These are phyloP conservation scores for Citrus australasica DNA, from an alignment of 345 rosid genomes.

Conservation along the genomic window DNA sequence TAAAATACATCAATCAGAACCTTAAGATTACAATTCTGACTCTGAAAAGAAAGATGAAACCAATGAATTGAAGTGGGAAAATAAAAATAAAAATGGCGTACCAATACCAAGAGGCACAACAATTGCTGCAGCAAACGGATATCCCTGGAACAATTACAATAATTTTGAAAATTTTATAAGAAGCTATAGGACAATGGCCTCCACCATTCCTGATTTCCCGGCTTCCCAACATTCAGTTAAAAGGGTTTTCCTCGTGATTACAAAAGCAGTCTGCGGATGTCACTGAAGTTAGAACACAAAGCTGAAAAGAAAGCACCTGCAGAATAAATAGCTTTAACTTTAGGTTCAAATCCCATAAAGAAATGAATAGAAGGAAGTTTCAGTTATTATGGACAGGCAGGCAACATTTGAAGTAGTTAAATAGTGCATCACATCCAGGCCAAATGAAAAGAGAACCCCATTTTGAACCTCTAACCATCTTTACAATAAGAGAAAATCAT, in stretches of 20 bases:
- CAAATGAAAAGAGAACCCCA: background rate
- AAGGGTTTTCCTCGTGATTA: conserved; percentile 22
- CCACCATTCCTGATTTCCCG: background rate
- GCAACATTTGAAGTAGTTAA: background rate
- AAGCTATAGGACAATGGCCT: conserved; percentile 1
- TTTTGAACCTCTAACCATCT: background rate
- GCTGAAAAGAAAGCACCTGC: conserved; percentile 81
- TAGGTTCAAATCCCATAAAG: background rate
- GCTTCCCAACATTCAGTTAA: conserved; percentile 2
- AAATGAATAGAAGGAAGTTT: background rate
- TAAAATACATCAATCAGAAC: background rate
- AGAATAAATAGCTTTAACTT: background rate
- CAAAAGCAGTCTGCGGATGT: conserved; percentile 72
- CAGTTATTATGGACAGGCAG: no score
- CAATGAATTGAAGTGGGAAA: conserved; percentile 11
- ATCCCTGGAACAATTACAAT: background rate
- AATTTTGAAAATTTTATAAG: background rate
- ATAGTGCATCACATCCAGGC: background rate
- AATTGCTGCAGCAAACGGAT: background rate
- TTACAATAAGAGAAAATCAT: background rate
- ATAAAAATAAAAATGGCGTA: background rate
- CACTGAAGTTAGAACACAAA: conserved; percentile 68
- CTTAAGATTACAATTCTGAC: background rate
- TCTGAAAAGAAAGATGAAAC: background rate
- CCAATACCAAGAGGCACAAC: conserved; percentile 12